Conservation (phyloP, 495 filamentous ascomycete genomes). For the Massariosphaeria phaeospora region DNA sequence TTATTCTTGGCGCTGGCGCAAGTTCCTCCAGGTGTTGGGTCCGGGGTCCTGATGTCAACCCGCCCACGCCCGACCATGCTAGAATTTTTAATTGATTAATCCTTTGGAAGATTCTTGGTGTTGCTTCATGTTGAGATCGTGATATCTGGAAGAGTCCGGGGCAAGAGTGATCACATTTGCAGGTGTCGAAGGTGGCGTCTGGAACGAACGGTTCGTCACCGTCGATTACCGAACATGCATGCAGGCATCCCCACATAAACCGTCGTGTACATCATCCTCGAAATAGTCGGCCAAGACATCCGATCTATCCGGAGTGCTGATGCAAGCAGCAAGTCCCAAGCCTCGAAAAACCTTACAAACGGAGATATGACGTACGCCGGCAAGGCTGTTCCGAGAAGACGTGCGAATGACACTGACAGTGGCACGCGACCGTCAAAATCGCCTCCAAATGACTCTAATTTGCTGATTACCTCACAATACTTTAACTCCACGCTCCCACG, state of each 20-base stretch:
- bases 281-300: not conserved
- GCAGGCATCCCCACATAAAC: not conserved
- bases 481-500: not conserved
- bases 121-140: too few relatives aligned
- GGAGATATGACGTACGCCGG: slow-evolving; percentile 17
- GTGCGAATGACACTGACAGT: slow-evolving; percentile 13
- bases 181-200: too few relatives aligned
- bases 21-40: not conserved
- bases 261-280: not conserved
- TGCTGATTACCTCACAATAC: not conserved
- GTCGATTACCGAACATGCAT: too few relatives aligned
- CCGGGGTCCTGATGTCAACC: too few relatives aligned
- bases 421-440: slow-evolving; percentile 9
- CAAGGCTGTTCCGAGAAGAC: too few relatives aligned
- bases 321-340: not conserved
- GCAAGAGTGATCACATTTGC: too few relatives aligned
- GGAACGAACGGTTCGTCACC: too few relatives aligned
- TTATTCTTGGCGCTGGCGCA: slow-evolving; percentile 8
- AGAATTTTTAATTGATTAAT: too few relatives aligned
- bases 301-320: not conserved
- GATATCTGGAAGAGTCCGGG: too few relatives aligned
- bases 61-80: too few relatives aligned
- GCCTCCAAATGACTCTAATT: too few relatives aligned
- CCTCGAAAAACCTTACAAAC: not conserved
- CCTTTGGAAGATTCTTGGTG: too few relatives aligned